Percentiles rank a stretch among this genome's conserved stretches.
Conservation (phyloP, 2,329 filamentous ascomycete genomes). For the Aspergillus sp. region DNA sequence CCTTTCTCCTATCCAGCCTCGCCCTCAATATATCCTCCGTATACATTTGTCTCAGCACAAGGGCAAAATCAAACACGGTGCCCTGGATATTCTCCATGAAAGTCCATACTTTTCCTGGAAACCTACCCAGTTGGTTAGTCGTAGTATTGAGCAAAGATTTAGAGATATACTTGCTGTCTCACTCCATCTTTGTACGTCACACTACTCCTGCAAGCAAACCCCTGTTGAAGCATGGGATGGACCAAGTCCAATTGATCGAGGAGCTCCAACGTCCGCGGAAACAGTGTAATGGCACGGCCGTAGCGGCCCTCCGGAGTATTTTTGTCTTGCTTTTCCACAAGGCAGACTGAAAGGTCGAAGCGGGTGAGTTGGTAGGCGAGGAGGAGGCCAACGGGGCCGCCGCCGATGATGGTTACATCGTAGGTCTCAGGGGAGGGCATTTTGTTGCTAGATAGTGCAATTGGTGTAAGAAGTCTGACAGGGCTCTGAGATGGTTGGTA, state of each 20-base stretch:
- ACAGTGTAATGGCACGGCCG: neutral
- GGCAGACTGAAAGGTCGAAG: slow-evolving; percentile 9
- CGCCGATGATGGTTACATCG: slow-evolving; percentile 9
- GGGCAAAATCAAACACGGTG: neutral
- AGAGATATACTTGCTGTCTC: neutral
- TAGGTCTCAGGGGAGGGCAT: neutral
- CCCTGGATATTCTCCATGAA: neutral
- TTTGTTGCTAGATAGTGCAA: neutral
- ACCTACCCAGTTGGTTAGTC: neutral
- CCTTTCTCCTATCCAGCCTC: neutral
- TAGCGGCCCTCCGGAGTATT: neutral
- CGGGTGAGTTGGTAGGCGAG: slow-evolving; percentile 12
- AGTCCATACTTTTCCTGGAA: neutral
- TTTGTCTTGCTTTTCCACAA: slow-evolving; percentile 10
- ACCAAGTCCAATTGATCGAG: neutral
- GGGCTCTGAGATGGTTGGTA: neutral
- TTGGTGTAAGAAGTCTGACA: neutral
- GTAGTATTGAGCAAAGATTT: neutral
- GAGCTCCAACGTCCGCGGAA: neutral
- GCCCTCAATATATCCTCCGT: neutral
- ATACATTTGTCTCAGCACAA: neutral
- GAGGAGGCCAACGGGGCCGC: slow-evolving; percentile 11
- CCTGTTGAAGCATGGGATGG: neutral
- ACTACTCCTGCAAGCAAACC: neutral
- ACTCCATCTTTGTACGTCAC: neutral